A percentile compares a stretch with the other conserved stretches of the same genome.
Conservation (phyloP, 495 filamentous ascomycete genomes). For the Hypoxylon lienhwacheense region DNA sequence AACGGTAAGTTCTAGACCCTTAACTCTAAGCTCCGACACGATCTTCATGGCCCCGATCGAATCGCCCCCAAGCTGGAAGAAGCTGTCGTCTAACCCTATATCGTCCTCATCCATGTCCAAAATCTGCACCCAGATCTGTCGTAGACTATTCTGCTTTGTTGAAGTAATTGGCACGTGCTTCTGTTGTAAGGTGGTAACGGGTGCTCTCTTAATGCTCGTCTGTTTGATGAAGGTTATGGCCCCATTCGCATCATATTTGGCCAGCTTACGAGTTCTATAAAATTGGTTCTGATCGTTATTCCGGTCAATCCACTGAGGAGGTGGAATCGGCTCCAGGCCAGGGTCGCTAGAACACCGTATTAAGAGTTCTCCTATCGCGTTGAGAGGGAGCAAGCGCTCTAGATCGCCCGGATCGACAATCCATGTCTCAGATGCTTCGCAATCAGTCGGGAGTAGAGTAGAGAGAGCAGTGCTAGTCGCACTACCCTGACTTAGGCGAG, state of each 20-base stretch:
- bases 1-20: slow-evolving; percentile 59
- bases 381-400: slow-evolving; percentile 44
- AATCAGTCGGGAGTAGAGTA: slow-evolving; percentile 12
- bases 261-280: slow-evolving; percentile 40
- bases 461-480: slow-evolving; percentile 4
- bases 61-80: slow-evolving; percentile 67
- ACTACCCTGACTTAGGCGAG: slow-evolving; percentile 3
- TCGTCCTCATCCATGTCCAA: slow-evolving; percentile 40
- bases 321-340: slow-evolving; percentile 29
- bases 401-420: slow-evolving; percentile 45
- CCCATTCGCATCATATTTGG: slow-evolving; percentile 30
- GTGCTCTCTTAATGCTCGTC: slow-evolving; percentile 7
- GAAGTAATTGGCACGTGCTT: slow-evolving; percentile 36
- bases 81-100: slow-evolving; percentile 59
- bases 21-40: slow-evolving; percentile 57
- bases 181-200: slow-evolving; percentile 10
- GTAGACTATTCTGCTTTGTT: slow-evolving; percentile 43
- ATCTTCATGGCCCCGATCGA: slow-evolving; percentile 72
- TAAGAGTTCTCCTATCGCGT: slow-evolving; percentile 51
- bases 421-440: slow-evolving; percentile 37
- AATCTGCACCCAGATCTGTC: slow-evolving; percentile 41
- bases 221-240: slow-evolving; percentile 24
- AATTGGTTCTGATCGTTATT: slow-evolving; percentile 17
- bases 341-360: slow-evolving; percentile 34
- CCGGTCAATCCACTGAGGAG: slow-evolving; percentile 28